Percentiles rank a stretch among this genome's conserved stretches.
phyloP scores from a whole-genome alignment of 2,329 filamentous ascomycete species.

The Penicillium sp. region DNA sequence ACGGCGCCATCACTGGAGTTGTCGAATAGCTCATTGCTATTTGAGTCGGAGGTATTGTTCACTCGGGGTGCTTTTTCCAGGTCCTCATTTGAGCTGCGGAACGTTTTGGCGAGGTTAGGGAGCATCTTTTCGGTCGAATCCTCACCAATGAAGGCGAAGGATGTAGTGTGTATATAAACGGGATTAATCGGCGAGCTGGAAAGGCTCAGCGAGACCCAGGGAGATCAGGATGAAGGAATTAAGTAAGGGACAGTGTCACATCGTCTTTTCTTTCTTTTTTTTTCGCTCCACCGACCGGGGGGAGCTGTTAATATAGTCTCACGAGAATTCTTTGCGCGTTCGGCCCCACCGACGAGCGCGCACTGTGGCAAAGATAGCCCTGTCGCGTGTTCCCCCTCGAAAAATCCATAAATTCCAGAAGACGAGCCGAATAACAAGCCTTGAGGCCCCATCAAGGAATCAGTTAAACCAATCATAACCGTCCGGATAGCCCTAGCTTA shows the following conservation, averaged over 20 bases:
- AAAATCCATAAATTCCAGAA: slow-evolving; percentile 19
- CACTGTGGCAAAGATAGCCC: slow-evolving; percentile 17
- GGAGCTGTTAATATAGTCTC: slow-evolving; percentile 20
- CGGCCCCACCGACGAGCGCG: slow-evolving; percentile 14
- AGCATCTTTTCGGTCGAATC: slow-evolving; percentile 12
- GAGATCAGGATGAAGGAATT: slow-evolving; percentile 15
- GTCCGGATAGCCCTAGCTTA: slow-evolving; percentile 14
- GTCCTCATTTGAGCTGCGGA: slow-evolving; percentile 26
- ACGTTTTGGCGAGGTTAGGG: slow-evolving; percentile 20
- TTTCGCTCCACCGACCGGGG: slow-evolving; percentile 17
- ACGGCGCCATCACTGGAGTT: slow-evolving; percentile 46
- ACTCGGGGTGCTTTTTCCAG: slow-evolving; percentile 37
- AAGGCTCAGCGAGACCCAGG: slow-evolving; percentile 22
- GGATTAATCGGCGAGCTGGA: slow-evolving; percentile 20
- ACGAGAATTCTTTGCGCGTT: slow-evolving; percentile 19
- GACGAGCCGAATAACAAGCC: slow-evolving; percentile 26
- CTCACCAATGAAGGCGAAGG: slow-evolving; percentile 19
- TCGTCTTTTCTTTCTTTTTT: slow-evolving; percentile 22
- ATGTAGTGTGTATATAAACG: background rate
- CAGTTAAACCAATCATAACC: background rate
- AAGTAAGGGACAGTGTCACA: slow-evolving; percentile 17
- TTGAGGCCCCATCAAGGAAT: background rate
- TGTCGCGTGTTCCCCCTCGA: slow-evolving; percentile 19
- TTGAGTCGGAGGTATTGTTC: slow-evolving; percentile 28
- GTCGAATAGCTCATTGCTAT: slow-evolving; percentile 30